Evolutionary conservation across 2,329 filamentous ascomycete species (phyloP), one percentile per base, ranked within the genome.

Genomic region (Beauveria sp.): DNA sequence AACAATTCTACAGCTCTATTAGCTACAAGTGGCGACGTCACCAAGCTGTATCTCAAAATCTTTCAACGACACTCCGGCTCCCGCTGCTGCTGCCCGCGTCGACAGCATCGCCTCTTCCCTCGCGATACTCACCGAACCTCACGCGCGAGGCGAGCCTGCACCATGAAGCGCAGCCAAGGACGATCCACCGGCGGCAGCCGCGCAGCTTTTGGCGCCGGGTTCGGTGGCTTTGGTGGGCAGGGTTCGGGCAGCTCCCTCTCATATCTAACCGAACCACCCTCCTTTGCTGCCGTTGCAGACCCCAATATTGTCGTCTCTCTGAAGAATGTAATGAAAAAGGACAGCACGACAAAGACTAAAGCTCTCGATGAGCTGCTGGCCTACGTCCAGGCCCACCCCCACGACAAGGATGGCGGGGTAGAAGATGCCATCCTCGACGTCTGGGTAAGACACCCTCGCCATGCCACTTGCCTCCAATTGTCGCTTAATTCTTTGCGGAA

Each of bases 251-350:
- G 76, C 67, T 79, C 79, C 7, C 81, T 99, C 45, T 96, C 93
- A 50, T 97, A 96, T 76, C 84, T 98, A 58, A 82, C 89, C 59
- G 92, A 96, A 69, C 90, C 91, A 10, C 90, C 90, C 53, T 89
- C 96, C 69, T 85, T 96, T 67, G 86, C 87, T 40, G 78, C 78
- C 49, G 86, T 99, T 63, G 88, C 87, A 50, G 88, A 96, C 68
- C 83, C 92, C 8, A 89, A 95, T 69, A 80, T 93, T 43, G 86
- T 93, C 43, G 92, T 98, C 16, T 86, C 88, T n/a, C 91, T 97
- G 77, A 96, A 97, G 75, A 96, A 96, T 68, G 76, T 97, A 3
- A 82, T 88, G 56, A 99, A 98, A 77, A 96, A 95, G 75, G 93
- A 97, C 76, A 88, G 88, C 69, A 96, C 87, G 12, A 99, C 95